phyloP scores from a whole-genome alignment of 805 yeast genomes.

The Ogataea naganishii region DNA sequence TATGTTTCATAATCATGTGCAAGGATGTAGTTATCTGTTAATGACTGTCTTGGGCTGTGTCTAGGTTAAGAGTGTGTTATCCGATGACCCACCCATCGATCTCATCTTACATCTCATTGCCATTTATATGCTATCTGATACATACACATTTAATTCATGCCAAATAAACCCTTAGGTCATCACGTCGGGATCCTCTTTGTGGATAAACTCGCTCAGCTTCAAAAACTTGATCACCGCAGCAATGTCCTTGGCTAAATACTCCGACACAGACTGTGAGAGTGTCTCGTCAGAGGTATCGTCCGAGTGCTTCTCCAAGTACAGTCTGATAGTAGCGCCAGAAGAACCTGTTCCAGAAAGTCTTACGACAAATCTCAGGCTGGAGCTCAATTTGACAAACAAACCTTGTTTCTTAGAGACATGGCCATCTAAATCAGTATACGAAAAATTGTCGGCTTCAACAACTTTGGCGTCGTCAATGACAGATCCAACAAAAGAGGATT shows the following conservation, averaged over 20 bases:
- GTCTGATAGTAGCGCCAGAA: conserved; percentile 92
- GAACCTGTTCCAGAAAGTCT: conserved; percentile 97
- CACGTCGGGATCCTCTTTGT: conserved; percentile 84
- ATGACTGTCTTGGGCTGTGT: too few species aligned
- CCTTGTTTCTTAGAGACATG: conserved; percentile 86
- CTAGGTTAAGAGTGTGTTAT: too few species aligned
- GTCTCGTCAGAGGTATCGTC: conserved; percentile 42
- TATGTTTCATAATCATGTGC: too few species aligned
- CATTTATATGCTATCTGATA: too few species aligned
- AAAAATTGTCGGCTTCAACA: conserved; percentile 76
- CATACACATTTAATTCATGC: too few species aligned
- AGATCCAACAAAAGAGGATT: conserved; percentile 39
- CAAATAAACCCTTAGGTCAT: conserved; percentile 49
- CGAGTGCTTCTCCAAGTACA: conserved; percentile 82
- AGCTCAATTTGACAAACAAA: conserved; percentile 67
- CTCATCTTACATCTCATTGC: too few species aligned
- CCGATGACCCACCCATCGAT: too few species aligned
- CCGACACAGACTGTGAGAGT: conserved; percentile 44
- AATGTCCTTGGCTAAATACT: conserved; percentile 58
- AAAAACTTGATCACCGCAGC: conserved; percentile 56
- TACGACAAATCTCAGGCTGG: conserved; percentile 79
- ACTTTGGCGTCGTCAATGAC: conserved; percentile 47
- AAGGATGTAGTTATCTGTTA: too few species aligned
- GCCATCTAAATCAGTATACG: conserved; percentile 92
- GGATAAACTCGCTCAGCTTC: conserved; percentile 63